Conservation (phyloP, 345 rosid species). For the Eucalyptus leucophloia region DNA sequence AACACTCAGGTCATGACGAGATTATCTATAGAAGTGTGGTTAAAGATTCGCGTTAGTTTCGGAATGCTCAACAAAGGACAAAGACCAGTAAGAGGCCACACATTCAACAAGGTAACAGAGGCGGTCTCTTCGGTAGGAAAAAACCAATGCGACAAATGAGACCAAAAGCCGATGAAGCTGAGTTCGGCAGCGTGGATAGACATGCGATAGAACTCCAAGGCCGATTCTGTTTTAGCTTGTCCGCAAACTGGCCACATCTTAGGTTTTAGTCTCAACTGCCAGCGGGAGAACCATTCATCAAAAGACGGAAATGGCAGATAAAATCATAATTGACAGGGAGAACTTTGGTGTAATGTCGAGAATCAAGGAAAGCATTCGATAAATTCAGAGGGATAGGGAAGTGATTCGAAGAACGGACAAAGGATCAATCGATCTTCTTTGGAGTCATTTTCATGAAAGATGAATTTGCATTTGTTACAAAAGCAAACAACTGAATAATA, state of each 20-base stretch:
- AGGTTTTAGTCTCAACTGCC: not conserved
- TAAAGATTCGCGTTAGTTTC: no score
- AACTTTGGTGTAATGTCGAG: not conserved
- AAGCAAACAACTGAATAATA: no score
- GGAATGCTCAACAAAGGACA: not conserved
- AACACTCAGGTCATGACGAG: no score
- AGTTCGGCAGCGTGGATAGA: not conserved
- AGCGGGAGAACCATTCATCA: not conserved
- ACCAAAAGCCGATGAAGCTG: not conserved
- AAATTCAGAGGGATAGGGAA: no score
- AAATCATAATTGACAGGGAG: not conserved
- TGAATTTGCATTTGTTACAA: rapidly evolving
- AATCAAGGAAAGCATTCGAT: no score
- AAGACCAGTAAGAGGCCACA: not conserved
- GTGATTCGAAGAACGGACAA: rapidly evolving
- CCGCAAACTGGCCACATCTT: not conserved
- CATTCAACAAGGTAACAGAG: not conserved
- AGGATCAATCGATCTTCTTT: not conserved
- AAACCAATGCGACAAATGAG: not conserved
- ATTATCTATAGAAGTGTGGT: no score
- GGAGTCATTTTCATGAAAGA: not conserved
- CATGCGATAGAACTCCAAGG: not conserved
- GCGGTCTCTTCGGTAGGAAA: not conserved
- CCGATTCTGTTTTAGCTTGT: not conserved
- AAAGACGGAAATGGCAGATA: not conserved